Conservation (phyloP, 208 protist species). For the Blastocrithidia nonstop region DNA sequence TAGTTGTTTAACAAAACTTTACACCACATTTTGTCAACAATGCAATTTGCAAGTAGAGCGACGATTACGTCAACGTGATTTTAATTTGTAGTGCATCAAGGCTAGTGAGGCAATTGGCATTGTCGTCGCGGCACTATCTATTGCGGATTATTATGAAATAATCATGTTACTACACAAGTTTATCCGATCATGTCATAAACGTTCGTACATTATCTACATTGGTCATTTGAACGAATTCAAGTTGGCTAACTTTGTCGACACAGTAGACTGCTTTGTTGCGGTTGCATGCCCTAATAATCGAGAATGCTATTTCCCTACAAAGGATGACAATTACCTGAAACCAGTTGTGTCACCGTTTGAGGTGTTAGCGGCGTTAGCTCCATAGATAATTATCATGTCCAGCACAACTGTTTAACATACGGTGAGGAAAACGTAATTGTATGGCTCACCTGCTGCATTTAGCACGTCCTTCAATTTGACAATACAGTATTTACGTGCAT, state of each 20-base stretch:
- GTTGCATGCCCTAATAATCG: constrained; percentile 79
- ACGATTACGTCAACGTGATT: constrained; percentile 50
- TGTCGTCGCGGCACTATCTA: constrained; percentile 66
- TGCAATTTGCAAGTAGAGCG: too few relatives aligned
- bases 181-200: constrained; percentile 47
- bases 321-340: constrained; percentile 67
- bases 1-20: too few relatives aligned
- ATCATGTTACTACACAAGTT: constrained; percentile 55
- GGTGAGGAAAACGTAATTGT: too few relatives aligned
- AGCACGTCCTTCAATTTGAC: constrained; percentile 42
- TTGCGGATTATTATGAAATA: constrained; percentile 67
- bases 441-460: constrained; percentile 34
- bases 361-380: constrained; percentile 59
- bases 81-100: constrained; percentile 68
- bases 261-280: constrained; percentile 74
- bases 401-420: too few relatives aligned
- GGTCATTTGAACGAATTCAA: constrained; percentile 88
- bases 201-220: constrained; percentile 79
- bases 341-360: constrained; percentile 80
- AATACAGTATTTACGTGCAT: constrained; percentile 9
- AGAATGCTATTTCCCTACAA: constrained; percentile 51
- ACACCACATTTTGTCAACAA: too few relatives aligned
- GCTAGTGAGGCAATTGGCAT: constrained; percentile 69
- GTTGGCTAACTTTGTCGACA: constrained; percentile 83
- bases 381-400: constrained; percentile 2